A percentile compares a stretch with the other conserved stretches of the same genome.
phyloP scores from a whole-genome alignment of 2,329 filamentous ascomycete genomes.

The Rutstroemia sp. region DNA sequence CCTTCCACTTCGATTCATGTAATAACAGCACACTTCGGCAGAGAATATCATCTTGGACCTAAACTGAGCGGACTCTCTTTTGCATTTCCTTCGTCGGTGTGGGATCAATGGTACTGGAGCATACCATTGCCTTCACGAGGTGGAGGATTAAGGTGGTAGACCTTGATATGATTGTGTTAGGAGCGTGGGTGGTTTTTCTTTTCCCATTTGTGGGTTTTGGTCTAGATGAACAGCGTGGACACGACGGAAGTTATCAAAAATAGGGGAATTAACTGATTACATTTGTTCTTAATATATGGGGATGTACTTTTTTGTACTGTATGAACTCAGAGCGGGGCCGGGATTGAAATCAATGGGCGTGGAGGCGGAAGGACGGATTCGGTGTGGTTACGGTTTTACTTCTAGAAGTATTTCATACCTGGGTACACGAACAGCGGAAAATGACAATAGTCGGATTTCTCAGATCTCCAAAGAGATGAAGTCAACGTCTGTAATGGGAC shows the following conservation, averaged over 20 bases:
- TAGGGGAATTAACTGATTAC: background rate
- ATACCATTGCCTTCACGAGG: background rate
- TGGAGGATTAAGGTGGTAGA: background rate
- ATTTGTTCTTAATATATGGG: conserved; percentile 4
- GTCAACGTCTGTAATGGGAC: no score
- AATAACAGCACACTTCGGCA: background rate
- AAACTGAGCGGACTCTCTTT: background rate
- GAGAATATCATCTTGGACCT: background rate
- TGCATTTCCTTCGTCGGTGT: background rate
- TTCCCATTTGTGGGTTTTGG: background rate
- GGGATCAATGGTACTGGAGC: background rate
- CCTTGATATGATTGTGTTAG: background rate
- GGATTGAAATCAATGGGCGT: no score
- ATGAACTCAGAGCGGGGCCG: background rate
- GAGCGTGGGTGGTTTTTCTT: background rate
- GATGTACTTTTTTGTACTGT: background rate
- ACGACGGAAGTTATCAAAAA: background rate
- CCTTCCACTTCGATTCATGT: background rate
- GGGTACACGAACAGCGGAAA: no score
- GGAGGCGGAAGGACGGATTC: no score
- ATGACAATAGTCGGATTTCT: no score
- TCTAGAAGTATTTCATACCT: no score
- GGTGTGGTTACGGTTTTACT: no score
- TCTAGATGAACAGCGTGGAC: background rate
- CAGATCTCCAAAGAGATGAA: no score